A percentile compares a stretch with the other conserved stretches of the same genome.
Conservation (phyloP, 345 rosid species). For the Populus alba region DNA sequence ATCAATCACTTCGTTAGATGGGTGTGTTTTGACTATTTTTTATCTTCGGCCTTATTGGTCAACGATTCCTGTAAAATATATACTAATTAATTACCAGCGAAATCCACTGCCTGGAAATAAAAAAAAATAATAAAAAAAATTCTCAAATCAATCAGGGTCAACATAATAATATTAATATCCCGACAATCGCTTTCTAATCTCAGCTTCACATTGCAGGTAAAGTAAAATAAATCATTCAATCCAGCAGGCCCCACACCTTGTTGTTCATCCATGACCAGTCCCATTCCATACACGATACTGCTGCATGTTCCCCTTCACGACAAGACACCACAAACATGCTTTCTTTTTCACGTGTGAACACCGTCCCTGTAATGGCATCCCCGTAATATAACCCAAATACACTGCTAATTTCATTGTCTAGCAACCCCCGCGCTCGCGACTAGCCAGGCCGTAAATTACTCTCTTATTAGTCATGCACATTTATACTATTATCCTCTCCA, state of each 20-base stretch:
- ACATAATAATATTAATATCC: not conserved
- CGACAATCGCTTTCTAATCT: not conserved
- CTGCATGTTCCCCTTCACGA: not conserved
- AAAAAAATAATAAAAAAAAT: not conserved
- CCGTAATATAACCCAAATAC: not conserved
- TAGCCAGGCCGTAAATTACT: not conserved
- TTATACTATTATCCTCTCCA: not conserved
- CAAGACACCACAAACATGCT: not conserved
- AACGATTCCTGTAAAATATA: not conserved
- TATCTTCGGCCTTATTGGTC: not conserved
- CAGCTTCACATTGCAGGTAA: not conserved
- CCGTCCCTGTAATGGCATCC: conserved; percentile 1
- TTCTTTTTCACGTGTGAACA: not conserved
- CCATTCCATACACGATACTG: not conserved
- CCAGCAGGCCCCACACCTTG: not conserved
- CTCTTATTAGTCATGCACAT: not conserved
- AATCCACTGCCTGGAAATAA: not conserved
- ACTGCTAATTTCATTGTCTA: not conserved
- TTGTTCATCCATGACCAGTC: conserved; percentile 15
- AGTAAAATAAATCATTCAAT: not conserved
- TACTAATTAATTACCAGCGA: not conserved
- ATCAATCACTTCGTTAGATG: not conserved
- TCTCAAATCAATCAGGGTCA: not conserved
- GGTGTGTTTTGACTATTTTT: not conserved
- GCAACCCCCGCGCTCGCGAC: not conserved